phyloP scores from a whole-genome alignment of 2,329 filamentous ascomycete species.

The Myriosclerotinia duriaeana region DNA sequence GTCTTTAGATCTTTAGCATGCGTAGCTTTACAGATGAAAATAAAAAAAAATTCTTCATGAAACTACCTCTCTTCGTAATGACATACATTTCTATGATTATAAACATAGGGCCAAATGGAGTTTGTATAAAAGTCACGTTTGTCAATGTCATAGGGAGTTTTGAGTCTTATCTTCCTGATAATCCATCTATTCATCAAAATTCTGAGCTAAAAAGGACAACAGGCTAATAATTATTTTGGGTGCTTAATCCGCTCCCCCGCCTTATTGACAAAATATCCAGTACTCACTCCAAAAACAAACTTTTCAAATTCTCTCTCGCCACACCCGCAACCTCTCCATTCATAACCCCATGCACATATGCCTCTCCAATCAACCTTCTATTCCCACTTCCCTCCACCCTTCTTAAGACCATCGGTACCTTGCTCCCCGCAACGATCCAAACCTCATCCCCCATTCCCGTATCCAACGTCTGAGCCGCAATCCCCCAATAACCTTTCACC shows the following conservation, averaged over 20 bases:
- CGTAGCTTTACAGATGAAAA: too few relatives aligned
- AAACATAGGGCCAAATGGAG: too few relatives aligned
- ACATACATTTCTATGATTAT: too few relatives aligned
- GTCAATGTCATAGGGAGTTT: too few relatives aligned
- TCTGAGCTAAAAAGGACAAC: too few relatives aligned
- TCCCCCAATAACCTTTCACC: conserved; percentile 12
- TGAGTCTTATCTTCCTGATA: too few relatives aligned
- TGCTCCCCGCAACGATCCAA: conserved; percentile 19
- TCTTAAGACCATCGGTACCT: conserved; percentile 20
- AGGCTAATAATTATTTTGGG: background rate
- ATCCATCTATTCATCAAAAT: too few relatives aligned
- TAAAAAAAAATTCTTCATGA: too few relatives aligned
- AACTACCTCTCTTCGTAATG: too few relatives aligned
- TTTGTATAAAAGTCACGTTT: too few relatives aligned
- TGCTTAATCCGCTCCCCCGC: background rate
- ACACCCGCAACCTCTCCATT: background rate
- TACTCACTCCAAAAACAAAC: background rate
- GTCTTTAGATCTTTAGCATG: too few relatives aligned
- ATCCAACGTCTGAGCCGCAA: conserved; percentile 17
- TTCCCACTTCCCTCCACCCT: background rate
- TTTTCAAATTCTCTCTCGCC: background rate
- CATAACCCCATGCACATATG: conserved; percentile 21
- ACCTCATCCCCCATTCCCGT: background rate
- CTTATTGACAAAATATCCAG: background rate
- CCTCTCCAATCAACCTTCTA: conserved; percentile 18